Base-by-base conservation (phyloP, 1,139 yeast genomes). In the Blastobotrys apis region DNA sequence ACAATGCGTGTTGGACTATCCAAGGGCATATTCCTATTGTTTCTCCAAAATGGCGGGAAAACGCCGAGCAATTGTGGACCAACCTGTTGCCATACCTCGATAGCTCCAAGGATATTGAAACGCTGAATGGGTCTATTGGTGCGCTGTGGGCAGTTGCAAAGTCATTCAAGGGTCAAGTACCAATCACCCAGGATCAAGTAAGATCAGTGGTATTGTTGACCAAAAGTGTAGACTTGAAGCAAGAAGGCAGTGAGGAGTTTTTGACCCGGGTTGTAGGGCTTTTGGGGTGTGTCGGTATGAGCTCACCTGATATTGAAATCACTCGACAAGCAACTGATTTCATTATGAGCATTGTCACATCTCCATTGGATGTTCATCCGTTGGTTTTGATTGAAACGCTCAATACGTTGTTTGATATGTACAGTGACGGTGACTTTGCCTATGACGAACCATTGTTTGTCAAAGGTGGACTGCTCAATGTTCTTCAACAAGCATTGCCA, bases 361-460 rank as follows among this genome's bases (percentile, higher is more conserved):
- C 59, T 5, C 70, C 80, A 20, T 60, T 61, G 21, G 53, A 58
- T 8, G 49, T 59, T 8, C 64, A 62, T 4, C 60, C 60, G 3
- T 54, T 68, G 47, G 63, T 81, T 5, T 69, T 79, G 5, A 65
- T 80, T 43, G 92, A 84, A 47, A 66, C 81, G 19, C 63, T 85
- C 26, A 81, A 86, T 55, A 68, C 77, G 6, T 57, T 88, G 8
- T 87, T 79, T 63, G 96, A 87, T 50, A 70, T 88, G 5, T 92
- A 84, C 63, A 86, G 84, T n/a, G 97, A 92, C 65, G 71, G 70
- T 21, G 72, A 68, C 26, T 83, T 71, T 56, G 72, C 70, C 13
- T 90, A 86, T 58, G 95, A 88, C 61, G 63, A 61, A 29, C 78
- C 78, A 12, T 75, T 86, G 1, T 88, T 81, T 62, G 86, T 84